Conservation (phyloP, 2,329 filamentous ascomycete species). For the Lachnellula willkommii region DNA sequence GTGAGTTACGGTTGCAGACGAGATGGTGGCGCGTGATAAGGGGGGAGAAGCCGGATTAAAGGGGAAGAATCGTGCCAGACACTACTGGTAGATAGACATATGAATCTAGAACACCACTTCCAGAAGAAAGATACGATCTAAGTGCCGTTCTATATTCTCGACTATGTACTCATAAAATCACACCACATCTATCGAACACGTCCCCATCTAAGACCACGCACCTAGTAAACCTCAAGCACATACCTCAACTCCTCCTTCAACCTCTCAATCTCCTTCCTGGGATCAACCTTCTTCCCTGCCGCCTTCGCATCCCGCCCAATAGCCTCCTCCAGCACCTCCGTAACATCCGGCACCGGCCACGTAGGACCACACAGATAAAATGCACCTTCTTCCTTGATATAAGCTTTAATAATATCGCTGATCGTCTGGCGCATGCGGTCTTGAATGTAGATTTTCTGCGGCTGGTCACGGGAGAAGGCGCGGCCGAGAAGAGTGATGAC, state of each 20-base stretch:
- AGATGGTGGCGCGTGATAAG: slow-evolving; percentile 8
- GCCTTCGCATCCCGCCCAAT: slow-evolving; percentile 69
- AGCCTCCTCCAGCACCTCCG: slow-evolving; percentile 87
- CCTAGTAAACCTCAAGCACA: slow-evolving; percentile 91
- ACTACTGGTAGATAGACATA: not conserved
- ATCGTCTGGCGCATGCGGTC: slow-evolving; percentile 92
- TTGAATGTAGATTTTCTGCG: slow-evolving; percentile 99
- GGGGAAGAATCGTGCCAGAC: not conserved
- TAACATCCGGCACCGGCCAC: slow-evolving; percentile 97
- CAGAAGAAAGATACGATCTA: not conserved
- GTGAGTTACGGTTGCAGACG: slow-evolving; percentile 20
- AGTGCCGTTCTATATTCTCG: not conserved
- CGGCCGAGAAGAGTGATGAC: slow-evolving; percentile 91
- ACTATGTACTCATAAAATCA: not conserved
- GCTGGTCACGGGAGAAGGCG: slow-evolving; percentile 94
- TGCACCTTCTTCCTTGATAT: slow-evolving; percentile 78
- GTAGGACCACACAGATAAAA: slow-evolving; percentile 98
- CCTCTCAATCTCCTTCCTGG: slow-evolving; percentile 88
- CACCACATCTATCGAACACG: not conserved
- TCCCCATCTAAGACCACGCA: not conserved
- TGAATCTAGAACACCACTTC: not conserved
- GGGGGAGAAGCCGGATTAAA: not conserved
- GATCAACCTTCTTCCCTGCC: slow-evolving; percentile 73
- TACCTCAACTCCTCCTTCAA: slow-evolving; percentile 93
- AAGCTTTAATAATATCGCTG: slow-evolving; percentile 74